phyloP scores from a whole-genome alignment of 768 basidiomycete species.

The Amylocystis lapponica region DNA sequence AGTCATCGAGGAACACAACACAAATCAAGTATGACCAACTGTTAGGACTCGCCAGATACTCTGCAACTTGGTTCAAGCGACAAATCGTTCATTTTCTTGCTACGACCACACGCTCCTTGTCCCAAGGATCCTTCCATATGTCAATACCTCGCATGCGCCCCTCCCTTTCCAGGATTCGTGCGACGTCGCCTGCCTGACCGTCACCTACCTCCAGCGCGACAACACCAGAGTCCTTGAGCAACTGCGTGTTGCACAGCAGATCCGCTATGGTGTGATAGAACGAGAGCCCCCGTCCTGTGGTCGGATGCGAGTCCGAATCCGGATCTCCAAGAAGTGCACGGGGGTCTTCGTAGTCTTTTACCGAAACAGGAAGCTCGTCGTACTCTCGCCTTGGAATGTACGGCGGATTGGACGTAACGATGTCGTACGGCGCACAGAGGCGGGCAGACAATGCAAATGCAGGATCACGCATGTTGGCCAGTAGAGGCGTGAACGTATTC shows the following conservation, averaged over 20 bases:
- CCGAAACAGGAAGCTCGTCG: slow-evolving; percentile 55
- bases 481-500: slow-evolving; percentile 34
- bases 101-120: slow-evolving; percentile 65
- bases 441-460: slow-evolving; percentile 15
- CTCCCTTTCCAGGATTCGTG: slow-evolving; percentile 46
- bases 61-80: too few species aligned
- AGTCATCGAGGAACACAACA: too few species aligned
- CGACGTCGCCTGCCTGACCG: slow-evolving; percentile 61
- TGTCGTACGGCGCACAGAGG: slow-evolving; percentile 47
- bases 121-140: slow-evolving; percentile 82
- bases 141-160: slow-evolving; percentile 44
- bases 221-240: slow-evolving; percentile 47
- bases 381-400: slow-evolving; percentile 75
- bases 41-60: too few species aligned
- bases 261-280: slow-evolving; percentile 71
- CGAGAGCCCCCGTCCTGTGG: slow-evolving; percentile 43
- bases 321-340: slow-evolving; percentile 74
- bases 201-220: slow-evolving; percentile 80
- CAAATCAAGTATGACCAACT: too few species aligned
- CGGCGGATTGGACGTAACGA: slow-evolving; percentile 82
- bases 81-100: slow-evolving; percentile 21
- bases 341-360: slow-evolving; percentile 75
- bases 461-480: slow-evolving; percentile 37
- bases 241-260: slow-evolving; percentile 36
- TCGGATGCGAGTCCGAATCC: slow-evolving; percentile 31